phyloP scores from a whole-genome alignment of 73 alveolate species.

The Blepharisma stoltei region DNA sequence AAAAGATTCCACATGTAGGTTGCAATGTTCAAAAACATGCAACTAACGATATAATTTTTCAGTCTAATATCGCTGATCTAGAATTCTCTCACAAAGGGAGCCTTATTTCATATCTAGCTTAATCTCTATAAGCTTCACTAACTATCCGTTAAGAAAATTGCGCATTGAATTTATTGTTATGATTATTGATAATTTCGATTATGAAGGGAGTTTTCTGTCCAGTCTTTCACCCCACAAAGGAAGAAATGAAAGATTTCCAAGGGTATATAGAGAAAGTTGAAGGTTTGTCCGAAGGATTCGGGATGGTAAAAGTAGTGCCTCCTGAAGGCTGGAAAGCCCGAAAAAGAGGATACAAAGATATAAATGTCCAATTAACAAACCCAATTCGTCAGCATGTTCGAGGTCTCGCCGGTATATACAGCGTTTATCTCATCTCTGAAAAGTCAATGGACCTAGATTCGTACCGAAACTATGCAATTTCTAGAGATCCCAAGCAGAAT shows the following conservation, averaged over 20 bases:
- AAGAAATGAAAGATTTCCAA: conserved; percentile 65
- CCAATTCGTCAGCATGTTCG: conserved; percentile 77
- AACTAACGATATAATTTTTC: too few species aligned
- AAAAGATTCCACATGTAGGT: too few species aligned
- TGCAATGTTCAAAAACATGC: too few species aligned
- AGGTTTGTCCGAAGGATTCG: conserved; percentile 56
- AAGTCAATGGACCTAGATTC: conserved; percentile 31
- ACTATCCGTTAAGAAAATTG: too few species aligned
- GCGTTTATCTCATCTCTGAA: conserved; percentile 33
- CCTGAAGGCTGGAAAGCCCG: conserved; percentile 81
- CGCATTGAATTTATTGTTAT: too few species aligned
- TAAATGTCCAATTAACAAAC: conserved; percentile 43
- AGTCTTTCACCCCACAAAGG: conserved; percentile 66
- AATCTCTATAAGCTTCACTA: too few species aligned
- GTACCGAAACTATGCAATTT: conserved; percentile 42
- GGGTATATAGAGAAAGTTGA: conserved; percentile 61
- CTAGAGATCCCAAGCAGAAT: conserved; percentile 43
- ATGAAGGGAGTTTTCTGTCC: conserved; percentile 50
- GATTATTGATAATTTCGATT: not conserved
- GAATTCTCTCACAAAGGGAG: too few species aligned
- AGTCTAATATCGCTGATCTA: too few species aligned
- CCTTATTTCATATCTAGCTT: too few species aligned
- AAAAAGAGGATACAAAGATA: conserved; percentile 56
- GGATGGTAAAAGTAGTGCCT: conserved; percentile 83
- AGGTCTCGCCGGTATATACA: conserved; percentile 73